A percentile compares a stretch with the other conserved stretches of the same genome.
Evolutionary conservation across 768 basidiomycete genomes (phyloP).

Genomic region (Flagelloscypha sp.): DNA sequence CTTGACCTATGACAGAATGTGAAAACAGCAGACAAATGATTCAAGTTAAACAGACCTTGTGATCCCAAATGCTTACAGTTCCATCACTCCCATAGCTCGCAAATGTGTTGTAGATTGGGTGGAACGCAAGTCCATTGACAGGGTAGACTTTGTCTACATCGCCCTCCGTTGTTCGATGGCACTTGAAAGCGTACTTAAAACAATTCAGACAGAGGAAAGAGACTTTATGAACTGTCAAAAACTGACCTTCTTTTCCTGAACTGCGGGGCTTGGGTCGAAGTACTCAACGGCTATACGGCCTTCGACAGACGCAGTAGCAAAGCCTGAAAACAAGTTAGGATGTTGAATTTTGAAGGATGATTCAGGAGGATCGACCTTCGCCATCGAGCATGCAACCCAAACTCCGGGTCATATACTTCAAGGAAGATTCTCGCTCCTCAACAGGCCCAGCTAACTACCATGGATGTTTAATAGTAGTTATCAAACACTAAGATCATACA

Average conservation of each 20-base stretch:
- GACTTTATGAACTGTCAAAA: too few relatives aligned
- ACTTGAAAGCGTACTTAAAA: slow-evolving; percentile 97
- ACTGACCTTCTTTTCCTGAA: slow-evolving; percentile 71
- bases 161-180: slow-evolving; percentile 83
- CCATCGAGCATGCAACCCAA: slow-evolving; percentile 91
- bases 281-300: slow-evolving; percentile 97
- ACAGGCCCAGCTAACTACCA: slow-evolving; percentile 56
- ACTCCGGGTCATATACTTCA: slow-evolving; percentile 92
- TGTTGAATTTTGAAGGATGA: slow-evolving; percentile 1
- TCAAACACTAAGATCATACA: too few relatives aligned
- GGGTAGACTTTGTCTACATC: slow-evolving; percentile 96
- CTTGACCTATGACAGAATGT: too few relatives aligned
- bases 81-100: slow-evolving; percentile 93
- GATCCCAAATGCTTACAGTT: slow-evolving; percentile 95
- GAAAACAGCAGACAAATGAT: too few relatives aligned
- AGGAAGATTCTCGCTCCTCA: slow-evolving; percentile 82
- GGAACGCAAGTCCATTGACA: slow-evolving; percentile 91
- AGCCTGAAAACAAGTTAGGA: slow-evolving; percentile 42
- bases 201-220: too few relatives aligned
- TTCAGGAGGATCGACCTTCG: slow-evolving; percentile 47
- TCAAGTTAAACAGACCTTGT: too few relatives aligned
- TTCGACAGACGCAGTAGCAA: slow-evolving; percentile 89
- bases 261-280: slow-evolving; percentile 71
- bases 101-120: slow-evolving; percentile 89
- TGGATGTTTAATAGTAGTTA: too few relatives aligned